Evolutionary conservation across 177 flowering plant species (phyloP), one percentile per base, ranked within the genome.

Genomic region (Vitis hybrid): DNA sequence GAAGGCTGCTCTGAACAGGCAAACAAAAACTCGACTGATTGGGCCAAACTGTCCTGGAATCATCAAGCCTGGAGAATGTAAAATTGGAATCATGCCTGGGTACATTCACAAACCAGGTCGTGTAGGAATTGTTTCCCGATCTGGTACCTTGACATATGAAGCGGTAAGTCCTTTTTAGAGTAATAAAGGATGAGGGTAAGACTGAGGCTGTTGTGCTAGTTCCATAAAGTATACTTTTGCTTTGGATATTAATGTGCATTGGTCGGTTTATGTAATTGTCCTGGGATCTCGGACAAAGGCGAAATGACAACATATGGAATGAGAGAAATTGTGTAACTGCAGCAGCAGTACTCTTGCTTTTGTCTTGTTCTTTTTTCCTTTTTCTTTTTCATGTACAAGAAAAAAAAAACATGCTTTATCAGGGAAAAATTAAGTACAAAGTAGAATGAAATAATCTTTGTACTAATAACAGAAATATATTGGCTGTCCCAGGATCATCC

Each of bases 81-180:
- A 93, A 72, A 89, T 95, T 66, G 99, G 99, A 32, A 95, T 95
- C 54, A 95, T 95, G 99, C 99, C 99, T 65, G 98, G 99, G 5
- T 95, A 95, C 80, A 95, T 95, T 72, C 99, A 95, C 82, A 95
- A 95, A 80, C 99, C 99, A 66, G 99, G 99, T 2, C 93, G 97
- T 61, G 67, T 93, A 4, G 98, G 99, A 71, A 95, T 95, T 81
- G 99, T 95, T 60, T 95, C 99, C 59, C 88, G 99, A 54, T 95
- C 99, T 68, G 99, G 99, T 57, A 95, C 99, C 70, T 81, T 95
- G 87, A 95, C 99, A 12, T 95, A 95, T 84, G 99, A 95, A 87
- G 99, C 99, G 78, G 99, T 95, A 81, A 81, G 90, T 54, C 68
- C 60, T 27, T 11, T 18, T 7, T 73, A 7, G 57, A 11, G 46